Conservation (phyloP, 1,284 basidiomycete species). For the Stereum hirsutum region DNA sequence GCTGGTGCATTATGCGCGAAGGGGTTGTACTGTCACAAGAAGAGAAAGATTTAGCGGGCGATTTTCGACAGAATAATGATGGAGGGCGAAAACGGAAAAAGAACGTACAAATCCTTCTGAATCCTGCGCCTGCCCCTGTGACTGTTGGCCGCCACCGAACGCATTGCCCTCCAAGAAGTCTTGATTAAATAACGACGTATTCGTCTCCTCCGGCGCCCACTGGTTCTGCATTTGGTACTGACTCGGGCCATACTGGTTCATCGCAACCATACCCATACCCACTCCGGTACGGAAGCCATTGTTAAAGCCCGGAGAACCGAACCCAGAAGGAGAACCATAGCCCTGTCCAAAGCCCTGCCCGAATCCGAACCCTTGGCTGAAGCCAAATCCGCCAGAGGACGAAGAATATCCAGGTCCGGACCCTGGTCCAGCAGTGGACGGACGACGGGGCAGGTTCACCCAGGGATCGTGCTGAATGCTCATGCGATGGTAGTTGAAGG, state of each 20-base stretch:
- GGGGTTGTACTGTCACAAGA: neutral
- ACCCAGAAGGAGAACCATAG: too few relatives aligned
- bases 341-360: too few relatives aligned
- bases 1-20: neutral
- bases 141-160: too few relatives aligned
- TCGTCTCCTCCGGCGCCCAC: constrained; percentile 41
- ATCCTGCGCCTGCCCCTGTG: too few relatives aligned
- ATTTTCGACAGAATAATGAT: constrained; percentile 17
- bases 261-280: too few relatives aligned
- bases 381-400: too few relatives aligned
- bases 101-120: too few relatives aligned
- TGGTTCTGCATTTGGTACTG: constrained; percentile 27
- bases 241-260: constrained; percentile 15
- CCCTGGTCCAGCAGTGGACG: constrained; percentile 28
- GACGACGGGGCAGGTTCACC: constrained; percentile 28
- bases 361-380: too few relatives aligned
- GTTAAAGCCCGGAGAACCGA: too few relatives aligned
- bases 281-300: too few relatives aligned
- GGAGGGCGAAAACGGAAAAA: constrained; percentile 12
- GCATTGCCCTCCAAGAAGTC: constrained; percentile 31
- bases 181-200: constrained; percentile 39
- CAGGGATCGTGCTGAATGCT: constrained; percentile 23
- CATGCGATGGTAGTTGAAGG: constrained; percentile 22
- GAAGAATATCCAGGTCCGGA: too few relatives aligned
- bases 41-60: neutral